Base-by-base conservation (phyloP, 805 yeast species). In the Wickerhamiella occidentalis region DNA sequence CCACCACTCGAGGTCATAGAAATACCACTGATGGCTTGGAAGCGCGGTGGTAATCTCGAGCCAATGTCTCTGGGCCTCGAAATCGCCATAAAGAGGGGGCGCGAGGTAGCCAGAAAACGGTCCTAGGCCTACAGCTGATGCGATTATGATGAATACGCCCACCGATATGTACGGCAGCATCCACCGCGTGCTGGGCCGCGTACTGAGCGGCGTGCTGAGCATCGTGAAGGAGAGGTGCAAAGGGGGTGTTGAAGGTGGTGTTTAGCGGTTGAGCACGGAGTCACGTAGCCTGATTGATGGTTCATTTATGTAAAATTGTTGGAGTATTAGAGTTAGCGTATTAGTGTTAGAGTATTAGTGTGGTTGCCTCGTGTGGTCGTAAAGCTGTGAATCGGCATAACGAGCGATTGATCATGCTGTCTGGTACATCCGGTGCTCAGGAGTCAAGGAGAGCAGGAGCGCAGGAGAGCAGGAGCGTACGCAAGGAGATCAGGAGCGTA, bases 51-150 rank as follows among this genome's bases (percentile, higher is more conserved):
- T 90, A 48, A 90, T 70, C 63, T 92, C 98, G 76, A 92, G 74
- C 98, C 98, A 92, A 64, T 90, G 98, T 56, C 98, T 75, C 64
- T 92, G 98, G 0, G 97, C 97, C 64, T 92, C 98, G 60, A 92
- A 90, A 62, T 92, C 98, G 6, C 98, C 98, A 68, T 70, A 79
- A 77, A 85, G 77, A 3, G 97, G 97, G 7, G 83, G 78, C 1
- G 71, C 68, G 7, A 67, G 66, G 53, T 64, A 62, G 0, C 98
- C 98, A 19, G 95, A 85, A 61, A 78, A 88, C 3, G 86, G 74
- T 0, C 97, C 98, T 33, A 88, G 69, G 0, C 96, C 95, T 19
- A 90, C 80, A 1, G 94, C 95, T 48, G 85, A 74, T 54, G 95
- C 72, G 2, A 87, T 73, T 9, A 90, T 76, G 3, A 88, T 64